A percentile compares a stretch with the other conserved stretches of the same genome.
Evolutionary conservation across 192 early-diverging fungal species (phyloP).

Genomic region (Umbelopsis vinacea): DNA sequence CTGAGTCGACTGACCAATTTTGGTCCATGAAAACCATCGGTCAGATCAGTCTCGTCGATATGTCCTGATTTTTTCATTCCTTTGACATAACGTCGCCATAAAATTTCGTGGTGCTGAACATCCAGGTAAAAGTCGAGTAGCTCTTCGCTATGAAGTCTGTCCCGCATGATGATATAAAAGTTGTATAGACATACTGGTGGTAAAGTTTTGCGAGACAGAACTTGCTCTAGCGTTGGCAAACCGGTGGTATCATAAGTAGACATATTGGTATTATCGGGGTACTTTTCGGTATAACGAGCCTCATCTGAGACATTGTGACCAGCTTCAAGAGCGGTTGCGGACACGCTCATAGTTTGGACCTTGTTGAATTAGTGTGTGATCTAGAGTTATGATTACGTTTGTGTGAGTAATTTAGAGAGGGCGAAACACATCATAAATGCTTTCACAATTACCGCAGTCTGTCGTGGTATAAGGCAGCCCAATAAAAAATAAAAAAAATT

Average conservation of each 20-base stretch:
- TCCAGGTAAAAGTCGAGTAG: slow-evolving; percentile 81
- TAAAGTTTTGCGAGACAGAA: slow-evolving; percentile 64
- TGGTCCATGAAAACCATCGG: slow-evolving; percentile 34
- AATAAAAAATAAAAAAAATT: slow-evolving; percentile 2
- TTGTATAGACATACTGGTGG: slow-evolving; percentile 80
- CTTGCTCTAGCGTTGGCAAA: slow-evolving; percentile 73
- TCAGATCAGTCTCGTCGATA: slow-evolving; percentile 36
- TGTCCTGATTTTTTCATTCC: slow-evolving; percentile 39
- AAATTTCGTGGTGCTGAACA: slow-evolving; percentile 71
- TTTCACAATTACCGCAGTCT: not conserved
- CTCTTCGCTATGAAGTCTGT: slow-evolving; percentile 64
- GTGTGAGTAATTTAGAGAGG: not conserved
- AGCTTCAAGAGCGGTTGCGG: slow-evolving; percentile 2
- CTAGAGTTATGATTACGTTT: not conserved
- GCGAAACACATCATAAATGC: not conserved
- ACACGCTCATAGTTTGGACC: not conserved
- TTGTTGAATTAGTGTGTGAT: not conserved
- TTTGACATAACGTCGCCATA: slow-evolving; percentile 61
- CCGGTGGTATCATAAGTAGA: slow-evolving; percentile 26
- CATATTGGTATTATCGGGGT: not conserved
- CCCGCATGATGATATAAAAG: slow-evolving; percentile 76
- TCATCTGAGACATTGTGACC: slow-evolving; percentile 19
- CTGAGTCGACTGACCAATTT: slow-evolving; percentile 37
- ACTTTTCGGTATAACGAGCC: not conserved
- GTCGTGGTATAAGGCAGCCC: not conserved